Percentiles rank a stretch among this genome's conserved stretches.
phyloP scores from a whole-genome alignment of 2,329 filamentous ascomycete species.

The Fusarium sp. region DNA sequence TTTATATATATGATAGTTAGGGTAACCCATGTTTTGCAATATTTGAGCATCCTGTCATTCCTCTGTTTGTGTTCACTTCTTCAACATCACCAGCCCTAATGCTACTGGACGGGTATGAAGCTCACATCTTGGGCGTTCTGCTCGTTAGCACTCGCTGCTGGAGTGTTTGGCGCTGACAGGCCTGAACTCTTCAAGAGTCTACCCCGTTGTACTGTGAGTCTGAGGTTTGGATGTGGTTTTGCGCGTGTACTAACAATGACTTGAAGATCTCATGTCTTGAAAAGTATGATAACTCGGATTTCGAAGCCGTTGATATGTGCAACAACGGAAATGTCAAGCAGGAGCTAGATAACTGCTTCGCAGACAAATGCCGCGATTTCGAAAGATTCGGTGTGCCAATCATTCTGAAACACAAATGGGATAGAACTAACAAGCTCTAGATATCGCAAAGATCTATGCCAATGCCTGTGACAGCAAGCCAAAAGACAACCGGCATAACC shows the following conservation, averaged over 20 bases:
- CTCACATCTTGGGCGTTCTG: slow-evolving; percentile 30
- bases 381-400: slow-evolving; percentile 34
- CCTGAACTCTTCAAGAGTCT: slow-evolving; percentile 19
- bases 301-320: slow-evolving; percentile 25
- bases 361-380: slow-evolving; percentile 23
- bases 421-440: slow-evolving; percentile 32
- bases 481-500: slow-evolving; percentile 45
- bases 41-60: not conserved
- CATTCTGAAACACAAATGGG: not conserved
- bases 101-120: slow-evolving; percentile 34
- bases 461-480: slow-evolving; percentile 45
- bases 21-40: not conserved
- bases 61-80: not conserved
- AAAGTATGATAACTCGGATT: not conserved
- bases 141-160: slow-evolving; percentile 22
- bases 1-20: slow-evolving; percentile 11
- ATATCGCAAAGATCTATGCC: slow-evolving; percentile 46
- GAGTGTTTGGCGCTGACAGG: slow-evolving; percentile 17
- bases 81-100: slow-evolving; percentile 14
- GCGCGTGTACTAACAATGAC: not conserved
- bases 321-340: not conserved
- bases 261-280: slow-evolving; percentile 17
- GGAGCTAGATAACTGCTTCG: slow-evolving; percentile 23
- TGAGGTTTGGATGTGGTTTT: not conserved
- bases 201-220: slow-evolving; percentile 24